Percentiles rank a stretch among this genome's conserved stretches.
Evolutionary conservation across 2,329 filamentous ascomycete species (phyloP).

Genomic region (Trichoderma sp.): DNA sequence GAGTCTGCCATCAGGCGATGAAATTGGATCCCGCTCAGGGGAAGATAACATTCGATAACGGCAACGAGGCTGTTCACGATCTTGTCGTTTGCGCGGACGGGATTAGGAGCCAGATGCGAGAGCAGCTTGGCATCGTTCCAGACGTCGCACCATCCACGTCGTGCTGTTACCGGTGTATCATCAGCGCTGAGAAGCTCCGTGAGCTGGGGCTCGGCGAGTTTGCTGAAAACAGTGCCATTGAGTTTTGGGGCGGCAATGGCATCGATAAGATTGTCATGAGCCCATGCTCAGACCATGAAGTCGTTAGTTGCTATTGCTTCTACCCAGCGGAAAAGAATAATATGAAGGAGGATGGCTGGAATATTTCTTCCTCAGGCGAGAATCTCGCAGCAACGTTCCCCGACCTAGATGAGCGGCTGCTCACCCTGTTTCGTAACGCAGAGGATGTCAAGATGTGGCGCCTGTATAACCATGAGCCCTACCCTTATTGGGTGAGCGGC

Average conservation of each 20-base stretch:
- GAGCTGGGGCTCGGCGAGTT: slow-evolving; percentile 59
- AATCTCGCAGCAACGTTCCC: slow-evolving; percentile 60
- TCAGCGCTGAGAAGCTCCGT: slow-evolving; percentile 55
- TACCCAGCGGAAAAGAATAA: slow-evolving; percentile 61
- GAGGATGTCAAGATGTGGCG: slow-evolving; percentile 64
- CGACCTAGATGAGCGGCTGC: slow-evolving; percentile 56
- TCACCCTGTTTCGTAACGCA: slow-evolving; percentile 56
- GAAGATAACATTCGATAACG: slow-evolving; percentile 54
- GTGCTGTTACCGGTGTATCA: slow-evolving; percentile 62
- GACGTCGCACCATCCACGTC: slow-evolving; percentile 55
- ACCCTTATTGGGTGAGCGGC: slow-evolving; percentile 52
- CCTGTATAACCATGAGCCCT: slow-evolving; percentile 49
- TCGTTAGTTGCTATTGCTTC: slow-evolving; percentile 68
- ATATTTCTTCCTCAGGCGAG: slow-evolving; percentile 50
- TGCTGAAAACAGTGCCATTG: slow-evolving; percentile 56
- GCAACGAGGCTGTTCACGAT: slow-evolving; percentile 50
- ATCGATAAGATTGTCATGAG: slow-evolving; percentile 65
- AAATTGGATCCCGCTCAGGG: slow-evolving; percentile 53
- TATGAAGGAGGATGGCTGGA: slow-evolving; percentile 59
- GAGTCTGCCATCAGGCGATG: slow-evolving; percentile 54
- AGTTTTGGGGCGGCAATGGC: slow-evolving; percentile 67
- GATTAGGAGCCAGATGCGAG: slow-evolving; percentile 60
- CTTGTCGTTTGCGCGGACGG: slow-evolving; percentile 62
- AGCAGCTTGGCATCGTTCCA: slow-evolving; percentile 56
- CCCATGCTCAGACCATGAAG: slow-evolving; percentile 61